Conservation (phyloP, 2,329 filamentous ascomycete genomes). For the Thelonectria olida region DNA sequence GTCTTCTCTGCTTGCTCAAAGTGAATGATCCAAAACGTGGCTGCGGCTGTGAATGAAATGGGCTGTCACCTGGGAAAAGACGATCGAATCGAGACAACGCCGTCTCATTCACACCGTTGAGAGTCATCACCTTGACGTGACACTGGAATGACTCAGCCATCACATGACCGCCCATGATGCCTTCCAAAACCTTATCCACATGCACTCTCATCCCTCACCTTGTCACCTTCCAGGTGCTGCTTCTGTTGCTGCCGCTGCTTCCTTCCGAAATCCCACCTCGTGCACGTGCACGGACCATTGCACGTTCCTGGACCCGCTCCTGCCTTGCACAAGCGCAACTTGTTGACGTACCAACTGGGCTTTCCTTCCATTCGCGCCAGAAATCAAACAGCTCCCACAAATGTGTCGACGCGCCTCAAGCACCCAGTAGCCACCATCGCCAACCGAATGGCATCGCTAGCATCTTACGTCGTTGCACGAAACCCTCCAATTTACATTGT, state of each 20-base stretch:
- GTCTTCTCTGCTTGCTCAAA: too few species aligned
- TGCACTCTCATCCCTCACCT: not conserved
- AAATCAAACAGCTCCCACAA: slow-evolving; percentile 16
- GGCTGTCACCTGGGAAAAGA: not conserved
- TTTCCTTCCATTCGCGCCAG: slow-evolving; percentile 8
- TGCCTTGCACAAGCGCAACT: slow-evolving; percentile 21
- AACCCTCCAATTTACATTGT: slow-evolving; percentile 7
- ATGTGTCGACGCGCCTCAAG: slow-evolving; percentile 9
- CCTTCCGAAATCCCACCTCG: not conserved
- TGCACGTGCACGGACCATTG: slow-evolving; percentile 25
- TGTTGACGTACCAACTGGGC: slow-evolving; percentile 27
- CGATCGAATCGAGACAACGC: too few species aligned
- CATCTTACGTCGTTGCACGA: slow-evolving; percentile 5
- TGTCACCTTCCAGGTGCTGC: too few species aligned
- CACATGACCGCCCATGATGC: slow-evolving; percentile 23
- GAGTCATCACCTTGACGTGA: too few species aligned
- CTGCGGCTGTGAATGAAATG: not conserved
- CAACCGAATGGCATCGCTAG: slow-evolving; percentile 30
- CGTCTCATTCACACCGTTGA: not conserved
- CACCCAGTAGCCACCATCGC: slow-evolving; percentile 10
- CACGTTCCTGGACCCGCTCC: slow-evolving; percentile 25
- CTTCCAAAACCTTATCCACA: not conserved
- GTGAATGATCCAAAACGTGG: too few species aligned
- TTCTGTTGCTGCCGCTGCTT: not conserved
- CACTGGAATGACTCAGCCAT: slow-evolving; percentile 20